Conservation (phyloP, 192 early-diverging fungal genomes). For the Umbelopsis sp. region DNA sequence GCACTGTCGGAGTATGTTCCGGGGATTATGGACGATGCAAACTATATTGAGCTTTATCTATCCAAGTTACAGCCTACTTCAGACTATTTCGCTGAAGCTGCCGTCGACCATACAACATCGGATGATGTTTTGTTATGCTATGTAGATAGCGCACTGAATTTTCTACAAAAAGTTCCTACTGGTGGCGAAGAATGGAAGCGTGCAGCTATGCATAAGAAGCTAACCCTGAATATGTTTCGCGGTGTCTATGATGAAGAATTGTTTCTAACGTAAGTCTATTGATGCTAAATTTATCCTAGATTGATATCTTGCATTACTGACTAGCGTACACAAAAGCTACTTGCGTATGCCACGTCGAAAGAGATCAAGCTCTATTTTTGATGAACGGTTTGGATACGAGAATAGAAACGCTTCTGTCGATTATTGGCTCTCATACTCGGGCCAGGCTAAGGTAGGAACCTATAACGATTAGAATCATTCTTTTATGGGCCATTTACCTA, state of each 20-base stretch:
- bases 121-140: not conserved
- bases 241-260: not conserved
- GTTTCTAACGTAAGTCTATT: not conserved
- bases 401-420: not conserved
- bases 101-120: not conserved
- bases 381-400: conserved; percentile 7
- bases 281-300: too few species aligned
- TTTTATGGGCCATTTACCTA: not conserved
- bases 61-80: conserved; percentile 1
- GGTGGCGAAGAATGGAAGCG: conserved; percentile 14
- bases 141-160: not conserved
- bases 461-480: not conserved
- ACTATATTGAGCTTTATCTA: conserved; percentile 8
- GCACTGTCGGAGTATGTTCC: not conserved
- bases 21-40: not conserved
- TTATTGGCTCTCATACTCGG: not conserved
- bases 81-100: not conserved
- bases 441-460: not conserved
- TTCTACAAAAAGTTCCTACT: not conserved
- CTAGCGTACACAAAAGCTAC: not conserved
- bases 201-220: conserved; percentile 2
- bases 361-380: not conserved
- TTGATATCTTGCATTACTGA: too few species aligned
- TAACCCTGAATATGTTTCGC: not conserved
- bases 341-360: not conserved